phyloP scores from a whole-genome alignment of 1,139 yeast species.

The Saccharomyces pastorianus region DNA sequence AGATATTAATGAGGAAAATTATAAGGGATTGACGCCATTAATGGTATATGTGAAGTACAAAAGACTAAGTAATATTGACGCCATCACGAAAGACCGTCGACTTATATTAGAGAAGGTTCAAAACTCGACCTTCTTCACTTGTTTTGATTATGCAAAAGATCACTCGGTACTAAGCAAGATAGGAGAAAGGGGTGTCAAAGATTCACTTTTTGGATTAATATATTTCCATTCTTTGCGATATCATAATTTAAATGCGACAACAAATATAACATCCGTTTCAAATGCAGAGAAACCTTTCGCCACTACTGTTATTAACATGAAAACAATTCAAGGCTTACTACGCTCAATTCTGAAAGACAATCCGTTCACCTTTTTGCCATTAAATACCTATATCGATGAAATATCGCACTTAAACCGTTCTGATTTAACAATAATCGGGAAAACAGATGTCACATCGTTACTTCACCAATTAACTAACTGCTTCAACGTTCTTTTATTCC shows the following conservation, averaged over 20 bases:
- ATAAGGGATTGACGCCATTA: slow-evolving; percentile 57
- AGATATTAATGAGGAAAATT: slow-evolving; percentile 59
- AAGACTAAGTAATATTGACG: slow-evolving; percentile 49
- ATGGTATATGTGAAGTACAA: slow-evolving; percentile 66
- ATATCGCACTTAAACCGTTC: neutral
- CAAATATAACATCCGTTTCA: neutral
- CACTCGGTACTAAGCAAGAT: slow-evolving; percentile 15
- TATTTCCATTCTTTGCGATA: slow-evolving; percentile 13
- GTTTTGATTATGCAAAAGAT: slow-evolving; percentile 48
- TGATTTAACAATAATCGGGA: slow-evolving; percentile 10
- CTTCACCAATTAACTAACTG: slow-evolving; percentile 14
- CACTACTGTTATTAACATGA: slow-evolving; percentile 3
- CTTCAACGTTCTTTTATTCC: slow-evolving; percentile 12
- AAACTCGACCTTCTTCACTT: slow-evolving; percentile 32
- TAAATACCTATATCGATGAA: slow-evolving; percentile 9
- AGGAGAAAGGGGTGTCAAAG: slow-evolving; percentile 12
- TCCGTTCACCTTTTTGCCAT: slow-evolving; percentile 8
- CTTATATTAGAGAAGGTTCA: slow-evolving; percentile 38
- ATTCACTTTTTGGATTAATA: slow-evolving; percentile 10
- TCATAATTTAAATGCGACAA: slow-evolving; percentile 8
- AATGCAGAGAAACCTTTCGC: slow-evolving; percentile 3
- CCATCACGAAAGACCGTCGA: slow-evolving; percentile 40
- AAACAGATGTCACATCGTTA: slow-evolving; percentile 11
- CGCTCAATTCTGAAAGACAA: slow-evolving; percentile 5
- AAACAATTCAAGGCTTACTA: slow-evolving; percentile 9